Evolutionary conservation across 192 early-diverging fungal genomes (phyloP), one percentile per base, ranked within the genome.

Genomic region (Chytriomyces sp.): DNA sequence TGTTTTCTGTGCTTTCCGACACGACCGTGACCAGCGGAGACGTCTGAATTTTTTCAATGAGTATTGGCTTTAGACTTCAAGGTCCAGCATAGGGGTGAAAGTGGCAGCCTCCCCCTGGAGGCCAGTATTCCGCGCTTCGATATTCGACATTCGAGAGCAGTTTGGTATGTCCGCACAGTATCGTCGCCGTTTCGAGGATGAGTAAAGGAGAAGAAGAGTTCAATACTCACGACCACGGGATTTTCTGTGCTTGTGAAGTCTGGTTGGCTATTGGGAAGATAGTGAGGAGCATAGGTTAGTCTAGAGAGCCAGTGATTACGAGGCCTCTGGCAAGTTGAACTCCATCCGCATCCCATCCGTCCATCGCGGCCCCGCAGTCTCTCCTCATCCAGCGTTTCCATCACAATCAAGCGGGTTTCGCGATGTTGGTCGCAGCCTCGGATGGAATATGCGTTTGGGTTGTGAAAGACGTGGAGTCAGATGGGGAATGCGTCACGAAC

Each of bases 1-100:
- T 99, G 97, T 91, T 99, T 99, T 76, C 96, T 89, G 91, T 99
- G 96, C 91, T 99, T 99, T 61, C 94, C 95, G 81, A 99, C 89
- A 89, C 97, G 94, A 90, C 97, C 97, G 91, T 99, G 96, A 89
- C 97, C 97, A 88, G 94, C 94, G 72, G 95, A 97, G 77, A 99
- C 97, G 91, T 99, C 81, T 83, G 66, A 26, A 41, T 34, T 19
- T 26, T 14, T 17, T n/a, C 37, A 41, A 14, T 26, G 34, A 14
- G 38, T 10, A 28, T 33, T 40, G 28, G 49, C 31, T 32, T 34
- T 61, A 19, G 14, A 34, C n/a, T 32, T 17, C 19, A 5, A 34
- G 17, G 37, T 39, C 26, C 17, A 49, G n/a, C n/a, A n/a, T n/a
- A n/a, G n/a, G 44, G 22, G 22, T 22, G 22, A 49, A 22, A 49